phyloP scores from a whole-genome alignment of 176 grass and related monocot species.

The barley (Hordeum vulgare) region MorexV3_pseudomolecules_assembly NC_058519.1:438671989-438672488 shows the following conservation, averaged over 20 bases:
- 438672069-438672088: not conserved
- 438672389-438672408: too few species aligned
- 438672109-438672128: not conserved
- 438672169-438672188: not conserved
- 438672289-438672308: not conserved
- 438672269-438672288: not conserved
- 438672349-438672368: not conserved
- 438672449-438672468: too few species aligned
- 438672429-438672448: too few species aligned
- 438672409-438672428: too few species aligned
- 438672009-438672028: not conserved
- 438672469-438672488: constrained; percentile 7
- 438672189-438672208: not conserved
- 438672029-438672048: not conserved
- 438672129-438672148: not conserved
- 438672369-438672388: constrained; percentile 27
- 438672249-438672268: not conserved
- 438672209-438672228: not conserved
- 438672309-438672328: not conserved
- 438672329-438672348: not conserved
- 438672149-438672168: not conserved
- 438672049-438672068: not conserved
- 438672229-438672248: not conserved
- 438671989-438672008: constrained; percentile 10
- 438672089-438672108: not conserved